These are phyloP conservation scores for Grigorovia yakushimaensis DNA, from an alignment of 805 yeast species.

Conservation along the genomic window DNA sequence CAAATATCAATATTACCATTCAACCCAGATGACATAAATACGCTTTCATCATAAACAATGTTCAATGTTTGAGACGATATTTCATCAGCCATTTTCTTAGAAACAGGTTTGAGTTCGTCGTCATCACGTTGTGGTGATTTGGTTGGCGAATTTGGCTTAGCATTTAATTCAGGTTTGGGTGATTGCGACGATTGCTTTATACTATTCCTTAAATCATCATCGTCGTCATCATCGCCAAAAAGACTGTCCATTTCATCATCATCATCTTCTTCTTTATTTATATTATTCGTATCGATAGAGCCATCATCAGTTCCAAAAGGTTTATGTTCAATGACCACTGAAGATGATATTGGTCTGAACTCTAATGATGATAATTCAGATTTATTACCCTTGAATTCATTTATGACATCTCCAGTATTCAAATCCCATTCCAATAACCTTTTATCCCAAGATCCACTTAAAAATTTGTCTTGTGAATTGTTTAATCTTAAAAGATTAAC, in stretches of 20 bases:
- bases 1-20: conserved; percentile 77
- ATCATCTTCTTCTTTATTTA: conserved; percentile 12
- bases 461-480: conserved; percentile 47
- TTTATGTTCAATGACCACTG: conserved; percentile 31
- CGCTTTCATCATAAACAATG: conserved; percentile 32
- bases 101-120: neutral
- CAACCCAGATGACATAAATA: conserved; percentile 70
- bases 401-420: conserved; percentile 32
- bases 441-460: conserved; percentile 91
- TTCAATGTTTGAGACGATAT: conserved; percentile 19
- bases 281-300: conserved; percentile 22
- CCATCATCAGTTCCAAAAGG: conserved; percentile 4
- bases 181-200: conserved; percentile 1
- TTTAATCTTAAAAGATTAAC: conserved; percentile 65
- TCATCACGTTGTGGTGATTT: neutral
- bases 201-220: conserved; percentile 16
- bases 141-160: neutral
- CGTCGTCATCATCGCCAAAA: conserved; percentile 50
- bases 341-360: conserved; percentile 50
- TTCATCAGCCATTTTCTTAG: conserved; percentile 11
- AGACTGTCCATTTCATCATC: conserved; percentile 45
- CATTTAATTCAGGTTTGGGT: conserved; percentile 3
- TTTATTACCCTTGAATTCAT: conserved; percentile 44
- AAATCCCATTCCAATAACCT: conserved; percentile 77
- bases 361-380: conserved; percentile 77